These are phyloP conservation scores for Luffa aegyptiaca DNA, from an alignment of 306 rosid species.

Conservation along the genomic window DNA sequence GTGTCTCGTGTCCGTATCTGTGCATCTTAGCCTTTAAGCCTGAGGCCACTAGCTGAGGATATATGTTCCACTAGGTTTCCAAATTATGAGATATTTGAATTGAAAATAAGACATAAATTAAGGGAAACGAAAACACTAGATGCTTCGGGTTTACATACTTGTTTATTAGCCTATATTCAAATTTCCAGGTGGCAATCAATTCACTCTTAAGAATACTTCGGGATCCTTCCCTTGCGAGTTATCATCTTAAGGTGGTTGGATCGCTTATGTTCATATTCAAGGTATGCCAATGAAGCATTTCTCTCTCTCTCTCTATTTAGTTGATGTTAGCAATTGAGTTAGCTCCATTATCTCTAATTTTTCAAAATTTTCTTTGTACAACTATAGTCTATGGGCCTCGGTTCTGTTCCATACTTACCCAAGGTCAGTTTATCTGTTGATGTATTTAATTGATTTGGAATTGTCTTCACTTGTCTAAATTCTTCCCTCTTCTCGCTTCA, in stretches of 20 bases:
- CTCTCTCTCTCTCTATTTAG: background rate
- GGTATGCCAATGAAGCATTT: conserved; percentile 32
- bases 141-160: background rate
- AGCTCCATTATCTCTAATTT: conserved; percentile 16
- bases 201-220: conserved; percentile 96
- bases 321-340: background rate
- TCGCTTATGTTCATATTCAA: conserved; percentile 98
- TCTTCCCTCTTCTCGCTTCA: conserved; percentile 19
- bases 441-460: background rate
- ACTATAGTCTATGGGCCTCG: conserved; percentile 88
- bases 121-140: background rate
- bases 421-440: conserved; percentile 51
- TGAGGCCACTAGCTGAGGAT: background rate
- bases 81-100: background rate
- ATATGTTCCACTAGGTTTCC: background rate
- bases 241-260: conserved; percentile 86
- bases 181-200: conserved; percentile 78
- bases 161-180: background rate
- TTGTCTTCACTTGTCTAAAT: conserved; percentile 5
- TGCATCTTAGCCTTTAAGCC: too few species aligned
- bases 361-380: conserved; percentile 24
- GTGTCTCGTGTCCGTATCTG: too few species aligned
- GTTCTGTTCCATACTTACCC: conserved; percentile 90
- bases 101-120: background rate
- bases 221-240: conserved; percentile 91